Conservation (phyloP, 345 rosid genomes). For the Murraya koenigii region DNA sequence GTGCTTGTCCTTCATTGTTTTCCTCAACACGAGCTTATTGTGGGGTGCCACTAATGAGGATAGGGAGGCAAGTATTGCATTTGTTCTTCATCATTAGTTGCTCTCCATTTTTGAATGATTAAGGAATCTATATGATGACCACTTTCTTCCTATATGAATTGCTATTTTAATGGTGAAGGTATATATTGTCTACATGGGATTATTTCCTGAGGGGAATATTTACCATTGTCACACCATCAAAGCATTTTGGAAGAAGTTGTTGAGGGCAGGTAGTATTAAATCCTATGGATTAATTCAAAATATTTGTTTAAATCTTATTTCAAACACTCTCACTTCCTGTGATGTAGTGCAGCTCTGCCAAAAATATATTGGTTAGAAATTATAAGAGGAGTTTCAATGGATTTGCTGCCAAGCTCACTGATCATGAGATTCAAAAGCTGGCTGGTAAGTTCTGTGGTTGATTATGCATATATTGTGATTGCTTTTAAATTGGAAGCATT, state of each 20-base stretch:
- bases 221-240: constrained; percentile 22
- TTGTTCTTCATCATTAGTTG: not conserved
- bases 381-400: constrained; percentile 46
- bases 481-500: not conserved
- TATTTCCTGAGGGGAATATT: constrained; percentile 24
- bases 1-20: not conserved
- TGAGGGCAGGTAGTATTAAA: constrained; percentile 12
- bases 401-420: constrained; percentile 42
- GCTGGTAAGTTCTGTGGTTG: constrained; percentile 22
- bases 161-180: constrained; percentile 10
- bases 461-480: not conserved
- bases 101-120: not conserved
- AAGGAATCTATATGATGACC: not conserved
- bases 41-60: not conserved
- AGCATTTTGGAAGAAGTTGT: constrained; percentile 23
- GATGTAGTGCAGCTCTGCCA: constrained; percentile 3
- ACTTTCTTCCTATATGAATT: not conserved
- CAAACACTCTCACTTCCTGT: not conserved
- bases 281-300: no score
- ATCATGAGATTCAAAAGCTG: constrained; percentile 27
- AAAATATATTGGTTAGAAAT: constrained; percentile 26
- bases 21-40: not conserved
- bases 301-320: not conserved
- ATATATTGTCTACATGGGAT: constrained; percentile 42
- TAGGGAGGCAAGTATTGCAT: not conserved